Conservation (phyloP, 768 basidiomycete genomes). For the Suillus discolor region DNA sequence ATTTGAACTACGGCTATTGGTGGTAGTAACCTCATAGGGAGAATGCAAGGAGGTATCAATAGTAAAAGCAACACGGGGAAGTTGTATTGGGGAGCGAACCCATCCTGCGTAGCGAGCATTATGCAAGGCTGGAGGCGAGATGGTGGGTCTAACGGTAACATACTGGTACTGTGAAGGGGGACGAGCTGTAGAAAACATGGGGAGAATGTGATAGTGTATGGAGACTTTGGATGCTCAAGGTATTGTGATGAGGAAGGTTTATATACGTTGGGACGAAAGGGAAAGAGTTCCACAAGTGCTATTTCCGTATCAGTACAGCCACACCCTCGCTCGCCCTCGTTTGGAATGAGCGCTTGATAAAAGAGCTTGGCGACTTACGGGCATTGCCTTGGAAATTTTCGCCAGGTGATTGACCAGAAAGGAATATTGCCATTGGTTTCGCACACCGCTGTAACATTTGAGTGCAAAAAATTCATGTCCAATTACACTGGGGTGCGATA, state of each 20-base stretch:
- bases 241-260: background rate
- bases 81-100: background rate
- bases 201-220: background rate
- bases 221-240: background rate
- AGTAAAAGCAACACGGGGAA: background rate
- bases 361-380: too few species aligned
- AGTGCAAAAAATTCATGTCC: background rate
- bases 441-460: background rate
- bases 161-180: background rate
- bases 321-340: too few species aligned
- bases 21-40: background rate
- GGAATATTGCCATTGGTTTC: too few species aligned
- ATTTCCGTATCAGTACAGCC: too few species aligned
- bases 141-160: background rate
- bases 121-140: background rate
- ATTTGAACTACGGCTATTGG: background rate
- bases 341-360: too few species aligned
- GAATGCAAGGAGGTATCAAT: background rate
- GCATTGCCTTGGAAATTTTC: too few species aligned
- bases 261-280: too few species aligned
- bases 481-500: background rate
- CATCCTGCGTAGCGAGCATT: constrained; percentile 6
- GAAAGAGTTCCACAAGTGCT: too few species aligned
- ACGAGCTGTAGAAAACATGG: background rate
- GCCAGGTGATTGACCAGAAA: too few species aligned